Conservation (phyloP, 2,329 filamentous ascomycete species). For the Xylaria sp. region DNA sequence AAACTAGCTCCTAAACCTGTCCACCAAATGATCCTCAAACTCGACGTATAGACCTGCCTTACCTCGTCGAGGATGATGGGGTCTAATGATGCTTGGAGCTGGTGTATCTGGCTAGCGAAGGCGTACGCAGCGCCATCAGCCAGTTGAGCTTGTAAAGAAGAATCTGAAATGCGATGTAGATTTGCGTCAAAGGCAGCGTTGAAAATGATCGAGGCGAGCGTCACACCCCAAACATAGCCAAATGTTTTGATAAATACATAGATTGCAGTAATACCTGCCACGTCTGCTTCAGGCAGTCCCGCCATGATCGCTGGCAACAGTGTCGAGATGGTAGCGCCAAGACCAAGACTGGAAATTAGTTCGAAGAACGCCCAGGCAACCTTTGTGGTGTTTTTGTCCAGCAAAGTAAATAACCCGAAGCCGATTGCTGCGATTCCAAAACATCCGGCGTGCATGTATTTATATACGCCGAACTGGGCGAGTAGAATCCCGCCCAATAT, state of each 20-base stretch:
- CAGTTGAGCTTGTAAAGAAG: not conserved
- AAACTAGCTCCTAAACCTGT: not conserved
- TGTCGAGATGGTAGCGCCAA: not conserved
- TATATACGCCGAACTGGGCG: not conserved
- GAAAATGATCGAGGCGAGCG: constrained; percentile 48
- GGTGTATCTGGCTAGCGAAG: not conserved
- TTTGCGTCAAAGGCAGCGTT: constrained; percentile 35
- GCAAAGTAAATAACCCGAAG: not conserved
- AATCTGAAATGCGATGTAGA: not conserved
- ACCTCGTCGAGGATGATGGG: not conserved
- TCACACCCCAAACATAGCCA: constrained; percentile 48
- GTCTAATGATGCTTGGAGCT: not conserved
- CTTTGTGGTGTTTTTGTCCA: not conserved
- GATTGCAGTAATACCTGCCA: not conserved
- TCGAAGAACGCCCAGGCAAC: not conserved
- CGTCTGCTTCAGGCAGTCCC: not conserved
- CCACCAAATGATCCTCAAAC: not conserved
- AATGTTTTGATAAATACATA: constrained; percentile 46
- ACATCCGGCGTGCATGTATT: not conserved
- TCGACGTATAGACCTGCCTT: not conserved
- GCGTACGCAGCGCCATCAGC: not conserved
- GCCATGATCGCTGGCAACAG: not conserved
- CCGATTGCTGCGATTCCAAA: not conserved
- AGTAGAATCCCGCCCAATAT: not conserved
- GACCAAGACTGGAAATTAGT: not conserved